Conservation (phyloP, 805 yeast genomes). For the Hanseniaspora meyeri region DNA sequence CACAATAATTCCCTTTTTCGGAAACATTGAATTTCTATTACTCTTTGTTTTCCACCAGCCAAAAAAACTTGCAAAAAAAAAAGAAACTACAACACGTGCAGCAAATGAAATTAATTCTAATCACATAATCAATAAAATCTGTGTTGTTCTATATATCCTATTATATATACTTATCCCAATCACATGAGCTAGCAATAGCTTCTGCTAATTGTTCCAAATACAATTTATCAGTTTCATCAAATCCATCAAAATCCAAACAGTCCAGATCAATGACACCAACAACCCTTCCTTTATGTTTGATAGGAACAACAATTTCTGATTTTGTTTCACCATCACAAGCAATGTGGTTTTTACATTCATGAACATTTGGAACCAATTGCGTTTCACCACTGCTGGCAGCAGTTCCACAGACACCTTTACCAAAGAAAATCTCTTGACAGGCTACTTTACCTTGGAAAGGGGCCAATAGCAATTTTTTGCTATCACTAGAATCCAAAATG, state of each 20-base stretch:
- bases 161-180: slow-evolving; percentile 28
- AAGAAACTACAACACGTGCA: neutral
- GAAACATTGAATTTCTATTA: neutral
- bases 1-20: neutral
- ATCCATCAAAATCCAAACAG: slow-evolving; percentile 52
- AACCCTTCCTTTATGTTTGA: slow-evolving; percentile 35
- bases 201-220: slow-evolving; percentile 49
- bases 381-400: slow-evolving; percentile 52
- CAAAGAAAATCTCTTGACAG: slow-evolving; percentile 68
- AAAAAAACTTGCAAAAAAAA: neutral
- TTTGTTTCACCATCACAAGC: slow-evolving; percentile 95
- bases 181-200: slow-evolving; percentile 41
- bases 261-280: slow-evolving; percentile 83
- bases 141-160: no score
- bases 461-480: slow-evolving; percentile 52
- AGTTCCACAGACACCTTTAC: slow-evolving; percentile 84
- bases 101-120: neutral
- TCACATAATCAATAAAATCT: neutral
- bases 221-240: slow-evolving; percentile 48
- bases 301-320: slow-evolving; percentile 88
- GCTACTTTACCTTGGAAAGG: slow-evolving; percentile 98
- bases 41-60: neutral
- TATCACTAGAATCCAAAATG: slow-evolving; percentile 29
- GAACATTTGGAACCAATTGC: slow-evolving; percentile 69
- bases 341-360: slow-evolving; percentile 77